Evolutionary conservation across 495 filamentous ascomycete species (phyloP), one percentile per base, ranked within the genome.

Genomic region (Diplogelasinospora grovesii): DNA sequence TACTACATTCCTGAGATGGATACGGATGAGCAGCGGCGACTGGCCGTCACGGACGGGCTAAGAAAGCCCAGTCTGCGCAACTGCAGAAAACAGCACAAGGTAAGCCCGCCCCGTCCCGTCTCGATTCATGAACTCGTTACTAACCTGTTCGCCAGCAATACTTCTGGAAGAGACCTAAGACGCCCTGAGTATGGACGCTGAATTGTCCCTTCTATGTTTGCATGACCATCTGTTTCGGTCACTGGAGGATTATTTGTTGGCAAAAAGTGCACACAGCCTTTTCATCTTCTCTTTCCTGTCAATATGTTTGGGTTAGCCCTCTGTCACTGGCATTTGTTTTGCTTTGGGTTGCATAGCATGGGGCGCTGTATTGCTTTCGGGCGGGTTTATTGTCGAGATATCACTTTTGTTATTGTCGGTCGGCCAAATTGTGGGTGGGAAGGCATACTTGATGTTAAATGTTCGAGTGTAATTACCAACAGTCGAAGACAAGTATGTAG

Each of bases 1-100:
- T 97, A 96, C 58, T 98, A 98, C 57, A 74, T 96, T n/a, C 83
- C 90, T 2, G 92, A 98, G 58, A 73, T 78, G 56, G 92, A 98
- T 58, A 69, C 68, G 2, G 86, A 98, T 49, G 71, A 76, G n/a
- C 76, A 78, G 51, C 74, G 92, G 32, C 77, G 86, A 36, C 72
- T 86, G 43, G 78, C 87, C n/a, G 87, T 95, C 25, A 86, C 86
- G 7, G 78, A 86, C 49, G 83, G 87, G 39, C 65, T 95, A 52
- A 70, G 89, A 33, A 94, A 92, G 57, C 87, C 89, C 5, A 87
- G 89, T 36, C 61, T 98, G 49, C 75, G 92, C 40, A 82, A 78
- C 58, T 95, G 89, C 53, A 73, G 92, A 46, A 95, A 93, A 65
- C 83, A 86, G 54, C 92, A 98, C 64, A 98, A 98, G 85, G 92